Base-by-base conservation (phyloP, 768 basidiomycete genomes). In the Trichaptum fuscoviolaceum region DNA sequence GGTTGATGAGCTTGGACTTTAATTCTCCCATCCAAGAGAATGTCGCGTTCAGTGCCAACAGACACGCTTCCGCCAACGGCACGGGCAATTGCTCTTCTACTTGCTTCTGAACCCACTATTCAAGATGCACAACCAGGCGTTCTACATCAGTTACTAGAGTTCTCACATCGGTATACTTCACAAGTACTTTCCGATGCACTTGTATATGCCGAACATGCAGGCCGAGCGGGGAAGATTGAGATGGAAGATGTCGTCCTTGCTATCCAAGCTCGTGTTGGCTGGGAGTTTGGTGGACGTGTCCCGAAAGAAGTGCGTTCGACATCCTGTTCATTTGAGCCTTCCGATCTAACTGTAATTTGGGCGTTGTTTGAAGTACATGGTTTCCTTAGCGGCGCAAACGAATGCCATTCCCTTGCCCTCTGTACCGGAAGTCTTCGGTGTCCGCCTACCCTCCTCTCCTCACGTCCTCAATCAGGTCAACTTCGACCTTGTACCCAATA, bases 271-370 rank as follows among this genome's bases (percentile, higher is more conserved):
- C 87, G 93, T 66, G 93, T 95, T 4, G 93, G 93, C 58, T 95
- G 93, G 93, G 93, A 95, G 76, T 91, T 93, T 74, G 93, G 92
- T 25, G 93, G 93, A 7, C 83, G 92, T 52, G 86, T 95, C 30
- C 93, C 93, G 2, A 94, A 94, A 78, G 93, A 95, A 86, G 93
- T 94, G 66, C 30, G 80, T 76, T 26, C 24, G n/a, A 3, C 20
- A 15, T 52, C 20, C 6, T 52, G 42, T 12, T 52, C 10, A 30
- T 7, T 58, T 7, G 59, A 61, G 27, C 34, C 18, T 26, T 34
- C 26, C n/a, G 20, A 61, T 52, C 18, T 63, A 10, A n/a, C 26
- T 36, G 9, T 25, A 9, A 9, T 30, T 25, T 18, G 20, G 35
- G 20, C 34, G 26, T 58, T 64, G 60, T 27, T 24, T 69, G 58